These are phyloP conservation scores for Penicillium mononematosum DNA, from an alignment of 495 filamentous ascomycete genomes.

Conservation along the genomic window DNA sequence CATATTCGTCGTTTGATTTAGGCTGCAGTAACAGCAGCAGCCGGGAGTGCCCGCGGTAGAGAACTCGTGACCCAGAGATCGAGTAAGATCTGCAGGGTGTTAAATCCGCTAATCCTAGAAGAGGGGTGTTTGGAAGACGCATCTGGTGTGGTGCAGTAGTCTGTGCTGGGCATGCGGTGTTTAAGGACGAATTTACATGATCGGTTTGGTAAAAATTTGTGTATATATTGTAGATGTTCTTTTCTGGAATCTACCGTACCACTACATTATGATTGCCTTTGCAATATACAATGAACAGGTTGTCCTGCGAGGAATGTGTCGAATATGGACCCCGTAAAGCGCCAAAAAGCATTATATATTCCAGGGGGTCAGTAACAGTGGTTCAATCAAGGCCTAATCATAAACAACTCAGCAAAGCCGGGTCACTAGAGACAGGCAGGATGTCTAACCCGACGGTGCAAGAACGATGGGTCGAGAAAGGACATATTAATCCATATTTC, in stretches of 20 bases:
- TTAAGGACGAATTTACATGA: neutral
- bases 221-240: neutral
- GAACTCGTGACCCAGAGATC: conserved; percentile 20
- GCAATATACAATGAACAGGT: neutral
- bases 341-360: neutral
- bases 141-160: conserved; percentile 11
- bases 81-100: conserved; percentile 7
- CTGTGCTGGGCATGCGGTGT: conserved; percentile 1
- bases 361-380: neutral
- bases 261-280: neutral
- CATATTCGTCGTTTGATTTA: conserved; percentile 25
- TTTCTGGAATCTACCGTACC: neutral
- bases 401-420: too few relatives aligned
- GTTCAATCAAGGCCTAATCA: neutral
- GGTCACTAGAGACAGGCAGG: too few relatives aligned
- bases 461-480: too few relatives aligned
- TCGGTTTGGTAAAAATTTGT: neutral
- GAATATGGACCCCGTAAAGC: neutral
- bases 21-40: conserved; percentile 11
- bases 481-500: too few relatives aligned
- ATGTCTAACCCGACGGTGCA: too few relatives aligned
- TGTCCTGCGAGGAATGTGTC: neutral
- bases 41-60: conserved; percentile 9
- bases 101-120: neutral
- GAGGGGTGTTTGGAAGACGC: neutral